Evolutionary conservation across 78 protist genomes (phyloP), one percentile per base, ranked within the genome.

Genomic region (Emiliania huxleyi): DNA sequence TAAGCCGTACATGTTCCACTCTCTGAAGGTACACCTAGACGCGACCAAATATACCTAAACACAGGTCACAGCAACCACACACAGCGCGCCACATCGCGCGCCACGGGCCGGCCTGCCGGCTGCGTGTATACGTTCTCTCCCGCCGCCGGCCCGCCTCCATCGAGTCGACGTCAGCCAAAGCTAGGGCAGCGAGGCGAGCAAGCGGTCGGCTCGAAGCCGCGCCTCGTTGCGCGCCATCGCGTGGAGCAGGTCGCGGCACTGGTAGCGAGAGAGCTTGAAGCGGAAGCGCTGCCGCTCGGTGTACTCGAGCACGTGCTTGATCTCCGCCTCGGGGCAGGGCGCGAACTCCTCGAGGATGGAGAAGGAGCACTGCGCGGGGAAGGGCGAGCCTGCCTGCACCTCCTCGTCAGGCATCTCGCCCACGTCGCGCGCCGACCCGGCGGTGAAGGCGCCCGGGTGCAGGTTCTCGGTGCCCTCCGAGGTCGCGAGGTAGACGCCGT

Each of bases 211-310:
- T 6, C 81, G 81, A 6, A n/a, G 81, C 81, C n/a, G 5, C 12
- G 44, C 81, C 1, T 71, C 81, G 42, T 71, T 8, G 29, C 35
- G 35, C n/a, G n/a, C 5, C 81, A 71, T 26, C 21, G 85, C n/a
- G 35, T 40, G 29, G 46, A 77, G 25, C 29, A 77, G 46, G 85
- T 77, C 85, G 23, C 46, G 49, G 85, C 85, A 77, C 85, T 77
- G 85, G 46, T 48, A 77, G n/a, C 21, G 85, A n/a, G 35, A 22
- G 19, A 77, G 85, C 85, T 77, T 77, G 46, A 77, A 77, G 46
- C 23, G 6, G 85, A 77, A 77, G 48, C 85, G 85, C 46, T 77
- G 85, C 35, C 85, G 43, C 85, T 77, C 85, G 33, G 85, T 77
- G 48, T 77, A 77, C 85, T 77, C 85, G 11, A 77, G 46, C 35